Conservation (phyloP, 768 basidiomycete genomes). For the Dentipellis fragilis region DNA sequence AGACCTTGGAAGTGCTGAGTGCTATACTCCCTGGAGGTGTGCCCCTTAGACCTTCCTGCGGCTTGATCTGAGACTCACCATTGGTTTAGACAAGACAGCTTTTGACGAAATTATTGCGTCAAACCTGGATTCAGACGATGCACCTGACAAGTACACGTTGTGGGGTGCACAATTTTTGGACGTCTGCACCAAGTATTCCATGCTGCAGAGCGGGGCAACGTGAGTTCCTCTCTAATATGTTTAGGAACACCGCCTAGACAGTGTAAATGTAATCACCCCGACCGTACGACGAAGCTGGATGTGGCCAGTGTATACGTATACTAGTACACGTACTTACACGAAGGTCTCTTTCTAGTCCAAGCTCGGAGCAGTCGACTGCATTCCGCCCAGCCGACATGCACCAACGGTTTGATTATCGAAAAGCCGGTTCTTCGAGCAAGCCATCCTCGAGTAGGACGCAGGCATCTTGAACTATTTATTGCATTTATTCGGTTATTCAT, state of each 20-base stretch:
- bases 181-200: constrained; percentile 8
- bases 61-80: background rate
- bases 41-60: background rate
- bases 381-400: constrained; percentile 5
- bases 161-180: constrained; percentile 5
- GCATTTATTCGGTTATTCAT: background rate
- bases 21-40: constrained; percentile 31
- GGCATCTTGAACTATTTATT: background rate
- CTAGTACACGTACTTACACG: background rate
- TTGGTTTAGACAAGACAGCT: background rate
- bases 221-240: background rate
- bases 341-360: background rate
- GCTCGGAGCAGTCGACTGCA: background rate
- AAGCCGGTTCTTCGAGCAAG: constrained; percentile 3
- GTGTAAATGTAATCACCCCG: background rate
- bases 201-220: constrained; percentile 3
- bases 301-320: background rate
- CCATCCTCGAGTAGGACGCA: background rate
- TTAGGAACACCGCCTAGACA: background rate
- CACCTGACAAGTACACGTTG: background rate
- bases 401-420: constrained; percentile 7
- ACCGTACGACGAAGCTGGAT: background rate
- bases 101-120: background rate
- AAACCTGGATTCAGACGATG: background rate
- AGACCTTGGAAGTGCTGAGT: constrained; percentile 28